Conservation (phyloP, 345 rosid genomes). For the Bruguiera gymnorhiza region DNA sequence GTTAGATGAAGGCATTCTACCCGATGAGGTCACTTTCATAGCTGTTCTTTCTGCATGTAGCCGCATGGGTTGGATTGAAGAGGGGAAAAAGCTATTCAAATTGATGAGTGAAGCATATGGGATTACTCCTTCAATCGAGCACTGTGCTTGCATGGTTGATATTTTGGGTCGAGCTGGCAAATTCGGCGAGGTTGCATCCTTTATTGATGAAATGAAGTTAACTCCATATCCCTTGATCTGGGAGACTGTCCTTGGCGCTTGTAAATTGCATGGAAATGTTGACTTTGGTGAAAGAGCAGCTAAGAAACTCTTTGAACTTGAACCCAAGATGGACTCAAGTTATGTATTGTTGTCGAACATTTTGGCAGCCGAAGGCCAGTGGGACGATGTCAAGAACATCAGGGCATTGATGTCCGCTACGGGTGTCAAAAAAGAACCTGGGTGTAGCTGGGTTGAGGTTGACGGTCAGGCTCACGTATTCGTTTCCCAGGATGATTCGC, state of each 20-base stretch:
- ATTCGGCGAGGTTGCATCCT: conserved; percentile 31
- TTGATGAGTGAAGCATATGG: conserved; percentile 23
- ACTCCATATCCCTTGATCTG: conserved; percentile 29
- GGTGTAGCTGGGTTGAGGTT: conserved; percentile 38
- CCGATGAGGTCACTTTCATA: conserved; percentile 36
- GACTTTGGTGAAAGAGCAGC: conserved; percentile 34
- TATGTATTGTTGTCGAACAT: conserved; percentile 35
- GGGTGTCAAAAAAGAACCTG: conserved; percentile 33
- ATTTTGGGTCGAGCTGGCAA: conserved; percentile 37
- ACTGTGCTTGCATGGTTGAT: conserved; percentile 39
- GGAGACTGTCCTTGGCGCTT: conserved; percentile 41
- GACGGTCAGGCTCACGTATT: conserved; percentile 31
- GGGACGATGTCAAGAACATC: conserved; percentile 26
- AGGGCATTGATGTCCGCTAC: conserved; percentile 30
- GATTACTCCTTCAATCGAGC: conserved; percentile 34
- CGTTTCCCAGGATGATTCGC: conserved; percentile 33
- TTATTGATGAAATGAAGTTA: conserved; percentile 29
- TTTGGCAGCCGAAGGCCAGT: conserved; percentile 30
- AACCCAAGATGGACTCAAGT: conserved; percentile 29
- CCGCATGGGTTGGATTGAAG: conserved; percentile 30
- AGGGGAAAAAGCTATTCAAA: conserved; percentile 31
- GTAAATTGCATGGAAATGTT: conserved; percentile 35
- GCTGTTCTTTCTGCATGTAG: conserved; percentile 42
- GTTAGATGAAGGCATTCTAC: conserved; percentile 33
- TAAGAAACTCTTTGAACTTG: conserved; percentile 36